phyloP scores from a whole-genome alignment of 495 filamentous ascomycete species.

The Trichoderma parareesei region DNA sequence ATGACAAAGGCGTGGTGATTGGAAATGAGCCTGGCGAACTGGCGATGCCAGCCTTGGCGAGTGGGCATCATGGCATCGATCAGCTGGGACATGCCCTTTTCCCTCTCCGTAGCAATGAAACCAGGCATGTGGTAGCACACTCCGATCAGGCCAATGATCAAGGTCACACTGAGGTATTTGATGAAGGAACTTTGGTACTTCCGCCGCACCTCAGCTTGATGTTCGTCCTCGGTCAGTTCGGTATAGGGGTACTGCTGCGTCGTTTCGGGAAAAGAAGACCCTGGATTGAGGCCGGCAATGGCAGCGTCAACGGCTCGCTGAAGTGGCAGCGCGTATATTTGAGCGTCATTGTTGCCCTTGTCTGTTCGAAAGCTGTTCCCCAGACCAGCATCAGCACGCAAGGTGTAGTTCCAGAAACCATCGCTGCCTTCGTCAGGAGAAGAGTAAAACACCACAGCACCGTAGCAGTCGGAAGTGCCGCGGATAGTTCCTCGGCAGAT shows the following conservation, averaged over 20 bases:
- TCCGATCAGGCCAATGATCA: slow-evolving; percentile 54
- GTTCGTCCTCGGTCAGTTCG: slow-evolving; percentile 45
- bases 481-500: slow-evolving; percentile 52
- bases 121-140: slow-evolving; percentile 57
- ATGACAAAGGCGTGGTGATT: slow-evolving; percentile 49
- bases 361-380: slow-evolving; percentile 38
- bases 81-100: slow-evolving; percentile 56
- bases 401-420: slow-evolving; percentile 62
- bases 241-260: slow-evolving; percentile 39
- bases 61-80: slow-evolving; percentile 60
- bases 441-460: slow-evolving; percentile 55
- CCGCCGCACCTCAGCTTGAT: slow-evolving; percentile 40
- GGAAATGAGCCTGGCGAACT: slow-evolving; percentile 44
- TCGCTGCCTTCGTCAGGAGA: slow-evolving; percentile 51
- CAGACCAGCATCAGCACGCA: slow-evolving; percentile 51
- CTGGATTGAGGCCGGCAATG: slow-evolving; percentile 46
- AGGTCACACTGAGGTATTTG: slow-evolving; percentile 48
- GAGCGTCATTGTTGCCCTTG: slow-evolving; percentile 41
- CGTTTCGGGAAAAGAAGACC: slow-evolving; percentile 45
- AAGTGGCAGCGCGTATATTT: slow-evolving; percentile 56
- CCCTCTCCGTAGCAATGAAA: slow-evolving; percentile 57
- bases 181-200: slow-evolving; percentile 54
- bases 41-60: slow-evolving; percentile 41
- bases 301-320: slow-evolving; percentile 60
- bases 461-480: slow-evolving; percentile 57